Base-by-base conservation (phyloP, 2,329 filamentous ascomycete genomes). In the Venturia nashicola region DNA sequence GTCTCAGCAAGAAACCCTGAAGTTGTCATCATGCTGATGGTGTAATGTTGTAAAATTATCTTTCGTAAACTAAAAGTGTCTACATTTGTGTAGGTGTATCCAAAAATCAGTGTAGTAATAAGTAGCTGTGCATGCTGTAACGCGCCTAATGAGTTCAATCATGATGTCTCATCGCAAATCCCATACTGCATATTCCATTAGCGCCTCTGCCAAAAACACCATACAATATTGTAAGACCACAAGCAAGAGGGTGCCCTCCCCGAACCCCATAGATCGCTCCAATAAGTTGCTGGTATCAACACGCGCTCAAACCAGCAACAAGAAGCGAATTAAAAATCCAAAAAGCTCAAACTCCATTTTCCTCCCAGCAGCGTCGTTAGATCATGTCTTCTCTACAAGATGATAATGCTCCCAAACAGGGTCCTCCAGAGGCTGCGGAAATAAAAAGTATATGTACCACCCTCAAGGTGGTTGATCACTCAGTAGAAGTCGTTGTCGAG, bases 371-470 rank as follows among this genome's bases (percentile, higher is more conserved):
- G 20, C 46, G 20, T 57, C 51, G 51, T 57, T 36, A 57, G 51
- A 57, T 36, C 51, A 36, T 57, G 51, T 57, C 27, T 36, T 51
- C 4, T 27, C 20, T 8, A n/a, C 44, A 27, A 23, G 27, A 23
- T 8, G 20, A 27, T 7, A 48, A 27, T 12, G 36, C 11, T 57
- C 51, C 27, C 27, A 57, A 36, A 36, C 2, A 36, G 32, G 20
- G 51, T 57, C 51, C 51, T 57, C 51, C 51, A 57, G 51, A 57
- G 51, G 51, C 51, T 36, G 39, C 51, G 51, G 39, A 57, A 36
- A 27, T 12, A 55, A 57, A 36, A 23, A 4, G 27, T 27, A 18
- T 27, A 6, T 34, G 6, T 7, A 55, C 5, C 12, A 23, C 20
- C 46, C 12, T 23, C 46, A n/a, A 32, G 23, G 48, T 18, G 23